Conservation (phyloP, 139 green algal species). For the Micromonas commoda region DNA sequence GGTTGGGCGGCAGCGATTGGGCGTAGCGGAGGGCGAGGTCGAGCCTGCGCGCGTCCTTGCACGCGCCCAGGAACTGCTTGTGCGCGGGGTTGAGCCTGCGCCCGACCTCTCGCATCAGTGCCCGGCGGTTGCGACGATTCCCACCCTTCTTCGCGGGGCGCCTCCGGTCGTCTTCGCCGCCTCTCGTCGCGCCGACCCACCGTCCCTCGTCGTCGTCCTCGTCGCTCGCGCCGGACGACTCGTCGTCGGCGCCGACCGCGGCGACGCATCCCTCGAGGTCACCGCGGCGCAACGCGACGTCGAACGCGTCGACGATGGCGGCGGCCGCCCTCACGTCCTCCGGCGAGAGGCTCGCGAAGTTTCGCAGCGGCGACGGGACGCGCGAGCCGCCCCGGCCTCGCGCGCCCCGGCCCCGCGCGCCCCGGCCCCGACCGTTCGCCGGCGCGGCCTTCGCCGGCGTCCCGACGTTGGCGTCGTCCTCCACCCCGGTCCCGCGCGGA, state of each 20-base stretch:
- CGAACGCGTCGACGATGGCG: neutral
- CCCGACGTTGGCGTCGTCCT: too few relatives aligned
- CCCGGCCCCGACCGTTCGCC: too few relatives aligned
- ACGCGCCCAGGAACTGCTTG: conserved; percentile 10
- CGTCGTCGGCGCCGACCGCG: neutral
- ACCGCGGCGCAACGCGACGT: neutral
- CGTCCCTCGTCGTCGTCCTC: neutral
- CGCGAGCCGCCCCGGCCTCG: too few relatives aligned
- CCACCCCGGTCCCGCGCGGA: too few relatives aligned
- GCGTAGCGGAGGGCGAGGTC: conserved; percentile 10
- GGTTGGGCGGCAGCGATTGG: neutral
- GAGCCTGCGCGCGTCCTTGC: neutral
- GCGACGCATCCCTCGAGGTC: neutral
- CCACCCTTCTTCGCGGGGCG: neutral
- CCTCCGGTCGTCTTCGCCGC: neutral
- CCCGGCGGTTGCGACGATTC: neutral
- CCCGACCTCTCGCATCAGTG: neutral
- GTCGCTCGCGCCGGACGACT: too few relatives aligned
- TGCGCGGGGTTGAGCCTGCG: neutral
- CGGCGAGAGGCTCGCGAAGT: neutral
- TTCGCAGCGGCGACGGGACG: too few relatives aligned
- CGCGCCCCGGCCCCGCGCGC: too few relatives aligned
- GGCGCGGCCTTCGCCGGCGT: too few relatives aligned
- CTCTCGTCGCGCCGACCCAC: neutral
- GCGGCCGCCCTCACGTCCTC: neutral